Evolutionary conservation across 164 flowering plant species (phyloP).

Genomic region (Saururus chinensis): DNA sequence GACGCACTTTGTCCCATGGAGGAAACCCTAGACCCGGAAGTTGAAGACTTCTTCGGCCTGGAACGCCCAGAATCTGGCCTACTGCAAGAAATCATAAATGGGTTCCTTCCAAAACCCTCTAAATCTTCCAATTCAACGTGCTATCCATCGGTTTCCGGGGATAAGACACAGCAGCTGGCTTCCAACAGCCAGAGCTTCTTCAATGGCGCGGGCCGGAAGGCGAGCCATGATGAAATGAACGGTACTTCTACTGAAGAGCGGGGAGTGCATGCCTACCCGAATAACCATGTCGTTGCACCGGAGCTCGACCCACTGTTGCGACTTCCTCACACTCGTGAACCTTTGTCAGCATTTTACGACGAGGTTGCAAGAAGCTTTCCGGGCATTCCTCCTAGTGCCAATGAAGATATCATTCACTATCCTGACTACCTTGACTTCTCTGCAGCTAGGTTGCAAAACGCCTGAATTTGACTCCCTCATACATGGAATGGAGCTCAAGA

Average conservation of each 20-base stretch:
- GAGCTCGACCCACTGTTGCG: slow-evolving; percentile 3
- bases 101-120: slow-evolving; percentile 39
- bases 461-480: slow-evolving; percentile 6
- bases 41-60: slow-evolving; percentile 31
- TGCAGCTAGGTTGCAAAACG: slow-evolving; percentile 35
- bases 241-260: slow-evolving; percentile 5
- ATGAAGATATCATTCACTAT: slow-evolving; percentile 32
- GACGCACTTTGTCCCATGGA: background rate
- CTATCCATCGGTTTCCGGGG: background rate
- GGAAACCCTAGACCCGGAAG: slow-evolving; percentile 1
- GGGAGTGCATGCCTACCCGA: slow-evolving; percentile 6
- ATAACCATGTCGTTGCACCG: slow-evolving; percentile 6
- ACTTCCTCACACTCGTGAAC: background rate
- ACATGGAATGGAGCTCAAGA: no score
- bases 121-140: background rate
- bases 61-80: slow-evolving; percentile 56
- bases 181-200: background rate
- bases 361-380: background rate
- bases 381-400: slow-evolving; percentile 7
- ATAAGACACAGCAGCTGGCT: background rate
- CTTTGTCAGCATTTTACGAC: background rate
- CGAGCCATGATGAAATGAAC: slow-evolving; percentile 1
- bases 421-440: slow-evolving; percentile 34
- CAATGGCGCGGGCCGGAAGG: background rate
- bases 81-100: slow-evolving; percentile 51